Base-by-base conservation (phyloP, 148 eudicot genomes). In the Spergularia marina region DNA sequence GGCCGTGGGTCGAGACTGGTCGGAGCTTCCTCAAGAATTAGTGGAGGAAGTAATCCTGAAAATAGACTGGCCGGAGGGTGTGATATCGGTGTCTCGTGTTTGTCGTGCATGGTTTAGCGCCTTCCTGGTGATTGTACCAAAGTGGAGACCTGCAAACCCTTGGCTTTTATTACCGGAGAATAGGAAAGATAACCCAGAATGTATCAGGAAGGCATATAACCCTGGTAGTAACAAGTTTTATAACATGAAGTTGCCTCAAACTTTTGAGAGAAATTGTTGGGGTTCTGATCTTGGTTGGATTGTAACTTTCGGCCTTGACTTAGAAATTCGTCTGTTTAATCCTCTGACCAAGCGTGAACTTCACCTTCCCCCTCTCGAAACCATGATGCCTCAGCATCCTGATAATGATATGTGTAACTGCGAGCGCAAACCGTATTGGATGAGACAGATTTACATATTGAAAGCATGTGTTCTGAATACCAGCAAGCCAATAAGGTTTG, bases 241-340 rank as follows among this genome's bases (percentile, higher is more conserved):
- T 53, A 44, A 44, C 49, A 2, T 64, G 40, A 69, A 52, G 15
- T 4, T 69, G 14, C 72, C 72, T 13, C 41, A 69, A 25, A 53
- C 72, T 7, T 69, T 69, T 53, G 59, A 20, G 9, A 69, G 23
- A 25, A 23, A 52, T 13, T 69, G 72, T 25, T 69, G 72, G 72
- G 72, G 59, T 23, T 69, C 72, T 13, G 25, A 23, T 52, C 57
- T 51, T 69, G 72, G 72, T 69, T 69, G 72, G 59, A 23, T 53
- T 25, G 59, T 69, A 8, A 52, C 72, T 53, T 69, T 12, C 23
- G 59, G 36, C 23, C n/a, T 30, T 58, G 72, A 69, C 41, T 30
- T 21, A 21, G 44, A 51, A 69, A 52, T 69, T 47, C 14, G 4
- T 69, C 15, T 69, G 18, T 69, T 69, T 36, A 69, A 69, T 30